Evolutionary conservation across 1,139 yeast genomes (phyloP).

Genomic region (Geotrichum macrosporum): DNA sequence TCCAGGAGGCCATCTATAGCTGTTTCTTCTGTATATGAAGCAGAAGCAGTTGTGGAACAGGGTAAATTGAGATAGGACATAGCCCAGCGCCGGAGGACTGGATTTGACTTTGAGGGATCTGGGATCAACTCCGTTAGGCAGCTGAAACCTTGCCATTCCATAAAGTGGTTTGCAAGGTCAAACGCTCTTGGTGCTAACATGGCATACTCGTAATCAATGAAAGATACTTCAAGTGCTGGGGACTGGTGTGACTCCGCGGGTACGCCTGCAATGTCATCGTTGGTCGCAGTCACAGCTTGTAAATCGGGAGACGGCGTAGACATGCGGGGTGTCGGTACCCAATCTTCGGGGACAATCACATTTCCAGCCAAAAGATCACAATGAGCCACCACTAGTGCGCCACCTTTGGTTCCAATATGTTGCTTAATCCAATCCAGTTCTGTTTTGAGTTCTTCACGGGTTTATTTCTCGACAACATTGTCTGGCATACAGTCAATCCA

Average conservation of each 20-base stretch:
- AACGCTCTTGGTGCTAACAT: constrained; percentile 77
- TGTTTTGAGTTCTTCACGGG: constrained; percentile 38
- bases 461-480: constrained; percentile 28
- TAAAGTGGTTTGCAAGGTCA: constrained; percentile 80
- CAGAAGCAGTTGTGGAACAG: constrained; percentile 18
- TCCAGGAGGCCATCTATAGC: too few relatives aligned
- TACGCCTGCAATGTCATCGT: too few relatives aligned
- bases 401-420: constrained; percentile 46
- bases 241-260: too few relatives aligned
- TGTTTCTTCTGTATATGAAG: too few relatives aligned
- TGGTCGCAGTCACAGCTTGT: too few relatives aligned
- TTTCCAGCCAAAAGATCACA: constrained; percentile 72
- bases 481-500: constrained; percentile 62
- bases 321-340: constrained; percentile 25
- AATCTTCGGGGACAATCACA: constrained; percentile 54
- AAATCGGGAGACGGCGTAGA: too few relatives aligned
- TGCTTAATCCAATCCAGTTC: constrained; percentile 57
- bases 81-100: constrained; percentile 49
- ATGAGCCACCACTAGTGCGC: constrained; percentile 54
- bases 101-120: constrained; percentile 44
- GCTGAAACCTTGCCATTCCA: constrained; percentile 84
- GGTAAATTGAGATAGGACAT: constrained; percentile 33
- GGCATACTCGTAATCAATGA: constrained; percentile 80
- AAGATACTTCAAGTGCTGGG: constrained; percentile 45
- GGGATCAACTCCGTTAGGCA: constrained; percentile 64